These are phyloP conservation scores for Tylopilus vinaceipallidus DNA, from an alignment of 768 basidiomycete species.

Conservation along the genomic window DNA sequence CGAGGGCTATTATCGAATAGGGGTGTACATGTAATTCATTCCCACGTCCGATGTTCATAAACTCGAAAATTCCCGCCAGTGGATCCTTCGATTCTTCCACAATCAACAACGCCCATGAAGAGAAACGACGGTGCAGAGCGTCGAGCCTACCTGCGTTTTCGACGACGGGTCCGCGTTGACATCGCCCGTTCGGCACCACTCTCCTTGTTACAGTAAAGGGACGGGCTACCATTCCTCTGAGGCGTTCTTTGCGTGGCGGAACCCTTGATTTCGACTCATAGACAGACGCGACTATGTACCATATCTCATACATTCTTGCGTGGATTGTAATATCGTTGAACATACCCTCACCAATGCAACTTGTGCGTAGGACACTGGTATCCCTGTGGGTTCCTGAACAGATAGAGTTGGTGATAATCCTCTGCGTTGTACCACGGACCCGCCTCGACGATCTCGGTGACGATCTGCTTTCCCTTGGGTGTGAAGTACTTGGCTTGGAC, in stretches of 20 bases:
- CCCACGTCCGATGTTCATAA: conserved; percentile 17
- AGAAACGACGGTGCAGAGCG: conserved; percentile 56
- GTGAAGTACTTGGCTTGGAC: conserved; percentile 83
- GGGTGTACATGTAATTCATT: conserved; percentile 16
- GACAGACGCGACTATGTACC: too few relatives aligned
- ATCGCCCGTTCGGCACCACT: conserved; percentile 64
- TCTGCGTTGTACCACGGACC: conserved; percentile 82
- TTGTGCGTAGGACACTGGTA: conserved; percentile 92
- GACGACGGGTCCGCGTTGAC: conserved; percentile 49
- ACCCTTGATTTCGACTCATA: neutral
- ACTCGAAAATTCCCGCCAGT: neutral
- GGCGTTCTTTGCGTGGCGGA: conserved; percentile 37
- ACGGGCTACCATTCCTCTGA: conserved; percentile 55
- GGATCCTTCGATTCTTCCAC: conserved; percentile 41
- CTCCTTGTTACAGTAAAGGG: conserved; percentile 60
- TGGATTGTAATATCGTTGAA: too few relatives aligned
- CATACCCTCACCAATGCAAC: conserved; percentile 76
- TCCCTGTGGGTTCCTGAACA: conserved; percentile 77
- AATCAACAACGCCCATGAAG: conserved; percentile 50
- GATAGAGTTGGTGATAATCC: conserved; percentile 80
- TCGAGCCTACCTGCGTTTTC: conserved; percentile 45
- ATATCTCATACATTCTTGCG: too few relatives aligned
- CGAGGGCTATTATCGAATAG: too few relatives aligned
- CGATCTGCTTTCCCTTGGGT: conserved; percentile 68
- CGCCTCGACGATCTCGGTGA: conserved; percentile 69